A percentile compares a stretch with the other conserved stretches of the same genome.
phyloP scores from a whole-genome alignment of 164 flowering plant species.

The Dillenia suffruticosa region DNA sequence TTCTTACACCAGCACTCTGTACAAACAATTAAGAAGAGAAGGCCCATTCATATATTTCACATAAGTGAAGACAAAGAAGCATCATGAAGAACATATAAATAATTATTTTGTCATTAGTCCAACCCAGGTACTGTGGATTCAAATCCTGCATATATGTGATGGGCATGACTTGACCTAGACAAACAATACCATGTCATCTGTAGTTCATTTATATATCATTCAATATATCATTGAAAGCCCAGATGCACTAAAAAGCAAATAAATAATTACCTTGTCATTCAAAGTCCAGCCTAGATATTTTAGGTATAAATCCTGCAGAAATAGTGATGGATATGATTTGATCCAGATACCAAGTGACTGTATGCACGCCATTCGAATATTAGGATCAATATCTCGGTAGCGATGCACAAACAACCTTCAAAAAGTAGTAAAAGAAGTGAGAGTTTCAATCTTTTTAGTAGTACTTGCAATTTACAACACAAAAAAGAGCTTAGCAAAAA shows the following conservation, averaged over 20 bases:
- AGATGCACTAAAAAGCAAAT: neutral
- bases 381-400: conserved; percentile 91
- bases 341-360: conserved; percentile 95
- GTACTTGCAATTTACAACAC: too few relatives aligned
- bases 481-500: too few relatives aligned
- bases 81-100: too few relatives aligned
- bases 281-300: conserved; percentile 99
- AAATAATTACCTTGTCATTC: conserved; percentile 76
- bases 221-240: neutral
- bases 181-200: too few relatives aligned
- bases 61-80: neutral
- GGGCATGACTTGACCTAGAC: too few relatives aligned
- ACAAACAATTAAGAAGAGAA: conserved; percentile 16
- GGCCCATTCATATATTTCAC: conserved; percentile 7
- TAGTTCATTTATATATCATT: too few relatives aligned
- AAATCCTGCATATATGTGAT: too few relatives aligned
- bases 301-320: conserved; percentile 88
- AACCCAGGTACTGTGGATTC: too few relatives aligned
- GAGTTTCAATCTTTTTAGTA: too few relatives aligned
- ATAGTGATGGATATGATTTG: conserved; percentile 85
- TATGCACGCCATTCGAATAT: conserved; percentile 83
- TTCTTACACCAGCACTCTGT: conserved; percentile 92
- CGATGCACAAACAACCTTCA: conserved; percentile 96
- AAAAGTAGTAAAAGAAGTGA: conserved; percentile 1
- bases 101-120: neutral